A percentile compares a stretch with the other conserved stretches of the same genome.
These are phyloP conservation scores for Syzygium aqueum DNA, from an alignment of 345 rosid species.

Conservation along the genomic window DNA sequence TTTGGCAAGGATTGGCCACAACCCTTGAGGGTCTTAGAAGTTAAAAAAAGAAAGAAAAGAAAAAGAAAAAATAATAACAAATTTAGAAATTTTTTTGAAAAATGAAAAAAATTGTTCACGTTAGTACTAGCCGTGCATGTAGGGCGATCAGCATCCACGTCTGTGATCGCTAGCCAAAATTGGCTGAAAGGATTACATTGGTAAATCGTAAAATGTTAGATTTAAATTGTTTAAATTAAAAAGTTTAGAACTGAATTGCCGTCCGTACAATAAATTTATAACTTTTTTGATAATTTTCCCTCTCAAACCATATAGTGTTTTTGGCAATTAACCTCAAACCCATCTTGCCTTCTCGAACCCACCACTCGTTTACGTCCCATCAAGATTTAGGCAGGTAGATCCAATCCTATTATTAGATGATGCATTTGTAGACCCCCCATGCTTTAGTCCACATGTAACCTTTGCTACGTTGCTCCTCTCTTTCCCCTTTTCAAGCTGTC, in stretches of 20 bases:
- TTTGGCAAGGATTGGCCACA: accelerated
- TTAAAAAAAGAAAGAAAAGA: not conserved
- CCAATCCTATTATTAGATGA: not conserved
- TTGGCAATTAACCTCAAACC: not conserved
- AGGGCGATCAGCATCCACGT: accelerated
- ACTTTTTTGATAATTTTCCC: not conserved
- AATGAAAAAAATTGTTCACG: not conserved
- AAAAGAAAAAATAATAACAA: not conserved
- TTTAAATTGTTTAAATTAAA: accelerated
- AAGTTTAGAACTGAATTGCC: accelerated
- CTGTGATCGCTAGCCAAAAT: accelerated
- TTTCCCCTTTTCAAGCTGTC: not conserved
- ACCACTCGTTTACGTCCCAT: not conserved
- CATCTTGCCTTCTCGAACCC: not conserved
- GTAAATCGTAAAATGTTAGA: not conserved
- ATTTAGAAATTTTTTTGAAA: too few species aligned
- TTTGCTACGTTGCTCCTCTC: not conserved
- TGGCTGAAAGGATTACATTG: accelerated
- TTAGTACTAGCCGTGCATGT: not conserved
- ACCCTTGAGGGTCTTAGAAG: not conserved
- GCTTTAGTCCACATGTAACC: not conserved
- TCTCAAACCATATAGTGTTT: not conserved
- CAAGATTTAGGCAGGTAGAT: not conserved
- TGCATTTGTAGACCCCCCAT: not conserved
- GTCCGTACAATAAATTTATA: not conserved